Base-by-base conservation (phyloP, 2,329 filamentous ascomycete genomes). In the Hypomyces rosellus region DNA sequence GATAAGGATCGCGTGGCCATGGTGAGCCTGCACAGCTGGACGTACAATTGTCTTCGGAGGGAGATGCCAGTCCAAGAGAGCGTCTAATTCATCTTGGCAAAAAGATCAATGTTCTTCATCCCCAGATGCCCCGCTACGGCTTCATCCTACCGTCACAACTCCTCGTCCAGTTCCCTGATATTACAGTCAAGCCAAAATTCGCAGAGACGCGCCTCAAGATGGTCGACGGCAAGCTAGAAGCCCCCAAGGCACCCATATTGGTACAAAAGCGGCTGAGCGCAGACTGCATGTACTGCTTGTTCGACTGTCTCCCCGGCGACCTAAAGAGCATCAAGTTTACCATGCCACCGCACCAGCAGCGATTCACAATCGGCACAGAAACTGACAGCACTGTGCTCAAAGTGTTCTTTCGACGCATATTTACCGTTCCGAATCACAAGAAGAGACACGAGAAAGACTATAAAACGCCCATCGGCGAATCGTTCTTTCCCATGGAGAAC, bases 21-120 rank as follows among this genome's bases (percentile, higher is more conserved):
- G 30, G 56, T 59, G 12, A 69, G 65, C 1, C 56, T 74, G 3
- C 55, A 66, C 49, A 66, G 62, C 34, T 74, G 72, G 72, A 61
- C 57, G 1, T 73, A 73, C 50, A 66, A 61, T 1, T 54, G 54
- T n/a, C 46, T 65, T 52, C 66, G 0, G 49, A 59, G 2, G 18
- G 16, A 36, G 38, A 30, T 30, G 25, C 25, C 25, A 30, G 25
- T 30, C 25, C 25, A 30, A 30, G 6, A 11, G 25, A 30, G 25
- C 25, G 25, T 30, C 25, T 30, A 11, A 30, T 30, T 11, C 25
- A 30, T 30, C 25, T 30, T 8, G 25, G 25, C 6, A 8, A 30
- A 30, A 30, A 7, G 6, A 30, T 30, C 8, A 30, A 7, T 8
- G 25, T 30, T 30, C 25, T 30, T 8, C 25, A 30, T 7, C 25